A percentile compares a stretch with the other conserved stretches of the same genome.
phyloP scores from a whole-genome alignment of 2,329 filamentous ascomycete species.

The Aureobasidium namibiae region DNA sequence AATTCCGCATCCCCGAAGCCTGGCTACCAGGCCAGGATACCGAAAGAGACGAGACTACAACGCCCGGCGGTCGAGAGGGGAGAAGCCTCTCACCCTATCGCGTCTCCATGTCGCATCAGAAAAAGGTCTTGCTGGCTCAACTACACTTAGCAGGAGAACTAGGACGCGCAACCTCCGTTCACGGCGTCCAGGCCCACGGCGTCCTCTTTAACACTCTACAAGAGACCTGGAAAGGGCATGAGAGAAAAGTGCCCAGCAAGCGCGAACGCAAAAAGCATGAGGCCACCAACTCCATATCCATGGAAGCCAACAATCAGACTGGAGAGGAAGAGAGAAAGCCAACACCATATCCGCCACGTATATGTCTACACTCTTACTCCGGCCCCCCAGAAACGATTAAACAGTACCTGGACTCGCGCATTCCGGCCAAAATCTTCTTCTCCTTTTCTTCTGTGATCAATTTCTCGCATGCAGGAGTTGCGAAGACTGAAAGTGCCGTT shows the following conservation, averaged over 20 bases:
- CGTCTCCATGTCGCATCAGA: slow-evolving; percentile 63
- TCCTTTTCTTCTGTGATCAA: slow-evolving; percentile 86
- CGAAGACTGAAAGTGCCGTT: slow-evolving; percentile 58
- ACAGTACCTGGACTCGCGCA: slow-evolving; percentile 65
- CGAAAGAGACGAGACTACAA: slow-evolving; percentile 44
- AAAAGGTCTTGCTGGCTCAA: slow-evolving; percentile 56
- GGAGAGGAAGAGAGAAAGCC: neutral
- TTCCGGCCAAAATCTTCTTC: slow-evolving; percentile 74
- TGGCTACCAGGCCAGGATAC: slow-evolving; percentile 39
- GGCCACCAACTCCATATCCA: slow-evolving; percentile 10
- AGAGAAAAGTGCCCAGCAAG: slow-evolving; percentile 53
- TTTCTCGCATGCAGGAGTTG: slow-evolving; percentile 46
- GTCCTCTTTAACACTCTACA: slow-evolving; percentile 57
- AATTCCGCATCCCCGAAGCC: slow-evolving; percentile 61
- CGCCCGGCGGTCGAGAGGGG: slow-evolving; percentile 63
- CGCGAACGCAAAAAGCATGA: slow-evolving; percentile 39
- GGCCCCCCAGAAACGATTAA: slow-evolving; percentile 65
- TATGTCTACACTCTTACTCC: slow-evolving; percentile 92
- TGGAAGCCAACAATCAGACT: neutral
- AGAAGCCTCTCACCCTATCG: slow-evolving; percentile 58
- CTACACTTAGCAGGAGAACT: slow-evolving; percentile 63
- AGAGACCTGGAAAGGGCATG: slow-evolving; percentile 61
- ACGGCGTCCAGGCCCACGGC: slow-evolving; percentile 70
- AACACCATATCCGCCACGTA: slow-evolving; percentile 68
- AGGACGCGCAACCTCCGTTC: slow-evolving; percentile 57